Evolutionary conservation across 257 asterid genomes (phyloP).

Genomic region (Cruciata laevipes): DNA sequence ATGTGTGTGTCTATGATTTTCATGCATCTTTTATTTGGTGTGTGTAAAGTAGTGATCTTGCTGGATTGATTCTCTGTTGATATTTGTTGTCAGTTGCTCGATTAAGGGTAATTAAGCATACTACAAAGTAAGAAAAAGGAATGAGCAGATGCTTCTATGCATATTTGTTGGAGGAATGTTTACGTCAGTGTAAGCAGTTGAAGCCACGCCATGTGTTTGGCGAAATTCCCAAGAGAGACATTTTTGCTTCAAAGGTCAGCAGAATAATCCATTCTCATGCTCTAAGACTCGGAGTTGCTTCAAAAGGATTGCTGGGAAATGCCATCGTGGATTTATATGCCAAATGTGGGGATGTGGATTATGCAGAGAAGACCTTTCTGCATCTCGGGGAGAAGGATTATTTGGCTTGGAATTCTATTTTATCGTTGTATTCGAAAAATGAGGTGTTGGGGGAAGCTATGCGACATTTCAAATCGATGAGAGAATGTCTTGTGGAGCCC

Average conservation of each 20-base stretch:
- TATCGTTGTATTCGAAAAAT: conserved; percentile 58
- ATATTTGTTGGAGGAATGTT: conserved; percentile 32
- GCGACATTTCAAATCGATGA: conserved; percentile 42
- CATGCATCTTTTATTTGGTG: too few relatives aligned
- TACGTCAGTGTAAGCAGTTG: conserved; percentile 54
- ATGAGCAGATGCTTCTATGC: not conserved
- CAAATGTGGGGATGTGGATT: conserved; percentile 60
- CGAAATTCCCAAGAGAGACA: conserved; percentile 44
- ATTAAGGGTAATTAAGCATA: not conserved
- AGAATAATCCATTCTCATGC: conserved; percentile 51
- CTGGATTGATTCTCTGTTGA: too few relatives aligned
- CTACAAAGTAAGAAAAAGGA: not conserved
- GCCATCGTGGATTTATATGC: conserved; percentile 81
- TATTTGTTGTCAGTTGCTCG: too few relatives aligned
- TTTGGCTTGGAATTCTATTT: conserved; percentile 76
- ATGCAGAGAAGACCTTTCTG: conserved; percentile 44
- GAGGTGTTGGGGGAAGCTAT: conserved; percentile 38
- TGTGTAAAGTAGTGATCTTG: too few relatives aligned
- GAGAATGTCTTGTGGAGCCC: conserved; percentile 45
- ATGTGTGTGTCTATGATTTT: too few relatives aligned
- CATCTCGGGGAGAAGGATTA: conserved; percentile 45
- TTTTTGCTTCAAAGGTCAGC: conserved; percentile 31
- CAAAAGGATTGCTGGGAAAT: conserved; percentile 46
- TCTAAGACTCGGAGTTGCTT: conserved; percentile 42
- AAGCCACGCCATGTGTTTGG: conserved; percentile 59